Evolutionary conservation across 73 alveolate genomes (phyloP).

Genomic region (Symbiodinium natans): DNA sequence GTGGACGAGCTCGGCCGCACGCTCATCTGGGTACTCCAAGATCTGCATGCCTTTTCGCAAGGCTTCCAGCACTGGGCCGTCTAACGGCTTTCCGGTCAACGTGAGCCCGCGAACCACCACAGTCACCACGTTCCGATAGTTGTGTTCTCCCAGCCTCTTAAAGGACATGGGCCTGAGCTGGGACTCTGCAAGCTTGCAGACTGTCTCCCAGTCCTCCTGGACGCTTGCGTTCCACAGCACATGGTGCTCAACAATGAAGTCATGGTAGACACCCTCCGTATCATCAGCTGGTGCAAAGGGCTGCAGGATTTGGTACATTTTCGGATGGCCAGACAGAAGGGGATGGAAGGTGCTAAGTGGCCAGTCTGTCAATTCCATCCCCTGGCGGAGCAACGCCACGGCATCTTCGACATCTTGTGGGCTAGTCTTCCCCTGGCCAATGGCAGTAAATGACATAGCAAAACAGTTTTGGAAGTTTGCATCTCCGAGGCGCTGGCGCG

Average conservation of each 20-base stretch:
- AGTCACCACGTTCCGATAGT: conserved; percentile 68
- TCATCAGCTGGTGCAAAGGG: conserved; percentile 15
- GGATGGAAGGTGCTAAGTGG: conserved; percentile 42
- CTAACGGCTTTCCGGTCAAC: not conserved
- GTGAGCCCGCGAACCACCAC: conserved; percentile 28
- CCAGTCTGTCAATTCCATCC: conserved; percentile 18
- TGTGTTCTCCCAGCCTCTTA: conserved; percentile 24
- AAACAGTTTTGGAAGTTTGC: conserved; percentile 46
- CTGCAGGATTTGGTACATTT: not conserved
- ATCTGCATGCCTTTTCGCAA: conserved; percentile 63
- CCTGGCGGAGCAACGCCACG: conserved; percentile 9
- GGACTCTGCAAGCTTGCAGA: conserved; percentile 28
- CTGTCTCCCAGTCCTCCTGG: conserved; percentile 27
- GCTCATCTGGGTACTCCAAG: conserved; percentile 24
- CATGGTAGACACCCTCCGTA: conserved; percentile 18
- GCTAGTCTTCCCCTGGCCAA: conserved; percentile 17
- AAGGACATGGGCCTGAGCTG: conserved; percentile 44
- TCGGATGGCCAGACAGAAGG: conserved; percentile 19
- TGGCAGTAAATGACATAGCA: not conserved
- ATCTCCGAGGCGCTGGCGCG: conserved; percentile 51
- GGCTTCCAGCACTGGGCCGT: conserved; percentile 26
- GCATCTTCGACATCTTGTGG: conserved; percentile 56
- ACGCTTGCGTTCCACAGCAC: conserved; percentile 34
- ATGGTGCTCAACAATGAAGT: conserved; percentile 61
- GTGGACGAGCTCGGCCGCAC: conserved; percentile 23